Conservation (phyloP, 2,329 filamentous ascomycete genomes). For the Aspergillus ibericus region DNA sequence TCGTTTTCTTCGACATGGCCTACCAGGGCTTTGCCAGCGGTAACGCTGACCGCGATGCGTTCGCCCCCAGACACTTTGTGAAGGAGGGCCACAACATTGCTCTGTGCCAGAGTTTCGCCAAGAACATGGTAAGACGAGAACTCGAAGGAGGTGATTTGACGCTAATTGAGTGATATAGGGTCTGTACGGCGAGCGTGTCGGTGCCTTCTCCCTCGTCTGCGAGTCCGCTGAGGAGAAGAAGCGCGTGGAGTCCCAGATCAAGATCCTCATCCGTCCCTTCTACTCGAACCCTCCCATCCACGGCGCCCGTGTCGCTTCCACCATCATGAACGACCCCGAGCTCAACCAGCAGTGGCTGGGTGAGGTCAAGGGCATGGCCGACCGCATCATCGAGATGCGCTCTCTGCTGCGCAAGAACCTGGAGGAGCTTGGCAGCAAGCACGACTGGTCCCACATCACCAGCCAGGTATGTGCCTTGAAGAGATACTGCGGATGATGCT, state of each 20-base stretch:
- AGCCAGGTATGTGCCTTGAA: conserved; percentile 59
- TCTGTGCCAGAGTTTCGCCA: conserved; percentile 92
- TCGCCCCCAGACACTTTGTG: conserved; percentile 89
- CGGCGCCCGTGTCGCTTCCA: conserved; percentile 88
- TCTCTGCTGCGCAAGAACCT: conserved; percentile 91
- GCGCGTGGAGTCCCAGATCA: conserved; percentile 94
- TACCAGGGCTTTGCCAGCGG: conserved; percentile 98
- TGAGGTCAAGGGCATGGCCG: conserved; percentile 98
- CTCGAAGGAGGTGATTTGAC: not conserved
- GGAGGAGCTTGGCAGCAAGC: conserved; percentile 89
- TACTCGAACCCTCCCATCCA: conserved; percentile 99
- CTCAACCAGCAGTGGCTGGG: conserved; percentile 92
- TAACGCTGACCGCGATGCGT: conserved; percentile 88
- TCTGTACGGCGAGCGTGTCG: conserved; percentile 97
- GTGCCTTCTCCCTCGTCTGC: conserved; percentile 91
- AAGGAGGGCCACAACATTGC: conserved; percentile 85
- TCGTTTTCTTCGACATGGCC: conserved; percentile 98
- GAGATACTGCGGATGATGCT: not conserved
- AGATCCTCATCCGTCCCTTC: conserved; percentile 93
- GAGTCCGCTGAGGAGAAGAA: conserved; percentile 87
- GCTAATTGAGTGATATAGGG: conserved; percentile 54
- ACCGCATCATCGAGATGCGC: conserved; percentile 98
- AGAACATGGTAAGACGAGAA: conserved; percentile 79
- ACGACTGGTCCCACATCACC: conserved; percentile 99
- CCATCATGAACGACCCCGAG: conserved; percentile 81